Evolutionary conservation across 192 early-diverging fungal species (phyloP).

Genomic region (Chytriomyces sp.): DNA sequence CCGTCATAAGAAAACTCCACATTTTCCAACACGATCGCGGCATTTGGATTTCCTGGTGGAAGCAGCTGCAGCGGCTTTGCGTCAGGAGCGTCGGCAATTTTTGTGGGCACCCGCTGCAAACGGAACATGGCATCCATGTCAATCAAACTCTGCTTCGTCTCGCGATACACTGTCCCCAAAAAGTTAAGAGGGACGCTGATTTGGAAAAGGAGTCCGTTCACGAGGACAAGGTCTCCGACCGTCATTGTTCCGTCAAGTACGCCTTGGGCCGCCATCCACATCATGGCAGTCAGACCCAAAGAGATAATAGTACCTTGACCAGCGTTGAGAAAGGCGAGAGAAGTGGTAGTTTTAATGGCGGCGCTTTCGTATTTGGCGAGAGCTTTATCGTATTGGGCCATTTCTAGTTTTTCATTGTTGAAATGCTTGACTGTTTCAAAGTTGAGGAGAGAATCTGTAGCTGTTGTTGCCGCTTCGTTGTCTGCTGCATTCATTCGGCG

Average conservation of each 20-base stretch:
- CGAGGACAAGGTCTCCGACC: slow-evolving; percentile 97
- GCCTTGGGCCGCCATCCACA: slow-evolving; percentile 94
- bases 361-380: slow-evolving; percentile 91
- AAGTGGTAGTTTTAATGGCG: slow-evolving; percentile 88
- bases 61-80: slow-evolving; percentile 43
- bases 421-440: slow-evolving; percentile 98
- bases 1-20: slow-evolving; percentile 88
- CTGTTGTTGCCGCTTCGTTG: slow-evolving; percentile 90
- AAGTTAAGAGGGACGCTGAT: slow-evolving; percentile 97
- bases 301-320: slow-evolving; percentile 96
- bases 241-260: slow-evolving; percentile 81
- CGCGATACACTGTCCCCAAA: slow-evolving; percentile 95
- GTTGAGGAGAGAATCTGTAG: slow-evolving; percentile 96
- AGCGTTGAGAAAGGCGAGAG: slow-evolving; percentile 89
- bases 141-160: slow-evolving; percentile 90
- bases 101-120: slow-evolving; percentile 66
- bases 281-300: slow-evolving; percentile 89
- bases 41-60: slow-evolving; percentile 34
- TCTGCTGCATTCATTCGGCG: slow-evolving; percentile 95
- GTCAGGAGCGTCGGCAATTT: slow-evolving; percentile 45
- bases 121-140: slow-evolving; percentile 98
- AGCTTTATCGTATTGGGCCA: slow-evolving; percentile 85
- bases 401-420: slow-evolving; percentile 91
- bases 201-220: slow-evolving; percentile 98
- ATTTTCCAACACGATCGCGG: slow-evolving; percentile 84